Evolutionary conservation across 2,329 filamentous ascomycete genomes (phyloP).

Genomic region (Hypoxylon rubiginosum): DNA sequence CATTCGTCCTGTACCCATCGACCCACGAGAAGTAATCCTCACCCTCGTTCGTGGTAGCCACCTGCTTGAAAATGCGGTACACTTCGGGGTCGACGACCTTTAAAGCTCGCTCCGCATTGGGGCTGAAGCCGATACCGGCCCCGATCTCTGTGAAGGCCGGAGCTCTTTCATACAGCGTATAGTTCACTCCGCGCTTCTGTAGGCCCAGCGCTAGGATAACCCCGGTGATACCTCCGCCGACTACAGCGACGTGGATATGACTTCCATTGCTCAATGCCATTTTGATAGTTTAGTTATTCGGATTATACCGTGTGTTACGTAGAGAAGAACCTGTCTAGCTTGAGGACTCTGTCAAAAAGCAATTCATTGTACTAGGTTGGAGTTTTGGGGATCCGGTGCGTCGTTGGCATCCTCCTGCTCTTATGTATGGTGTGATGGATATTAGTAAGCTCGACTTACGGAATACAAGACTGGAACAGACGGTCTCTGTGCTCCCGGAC

Average conservation of each 20-base stretch:
- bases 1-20: constrained; percentile 51
- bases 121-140: constrained; percentile 65
- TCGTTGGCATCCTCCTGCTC: not conserved
- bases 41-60: constrained; percentile 42
- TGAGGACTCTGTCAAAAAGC: not conserved
- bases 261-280: constrained; percentile 10
- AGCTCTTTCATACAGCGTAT: constrained; percentile 63
- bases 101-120: constrained; percentile 65
- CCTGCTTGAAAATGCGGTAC: constrained; percentile 55
- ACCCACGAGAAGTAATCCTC: constrained; percentile 60
- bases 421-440: not conserved
- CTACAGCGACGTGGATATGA: constrained; percentile 57
- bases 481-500: too few relatives aligned
- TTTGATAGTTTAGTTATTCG: not conserved
- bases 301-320: not conserved
- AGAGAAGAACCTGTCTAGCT: not conserved
- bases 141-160: constrained; percentile 61
- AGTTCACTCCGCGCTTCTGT: constrained; percentile 57
- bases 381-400: not conserved
- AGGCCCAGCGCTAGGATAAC: constrained; percentile 63
- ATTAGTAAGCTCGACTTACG: not conserved
- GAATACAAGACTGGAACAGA: not conserved
- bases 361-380: too few relatives aligned
- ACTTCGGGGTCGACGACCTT: constrained; percentile 52
- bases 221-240: constrained; percentile 67